Evolutionary conservation across 345 rosid genomes (phyloP).

Genomic region (Eucalyptus shirleyi): DNA sequence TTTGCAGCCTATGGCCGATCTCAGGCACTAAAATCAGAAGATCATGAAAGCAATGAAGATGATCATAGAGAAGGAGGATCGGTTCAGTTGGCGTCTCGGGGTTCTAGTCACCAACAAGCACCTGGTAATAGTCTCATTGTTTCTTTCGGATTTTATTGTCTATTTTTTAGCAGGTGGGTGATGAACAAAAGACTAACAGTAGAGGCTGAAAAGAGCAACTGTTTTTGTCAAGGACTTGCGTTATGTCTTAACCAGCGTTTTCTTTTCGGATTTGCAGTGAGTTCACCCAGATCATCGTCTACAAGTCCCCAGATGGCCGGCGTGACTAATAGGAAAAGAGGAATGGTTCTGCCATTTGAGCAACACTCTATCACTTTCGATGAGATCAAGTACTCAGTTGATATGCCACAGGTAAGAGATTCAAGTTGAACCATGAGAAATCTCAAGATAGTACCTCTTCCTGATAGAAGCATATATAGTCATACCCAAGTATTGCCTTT

Average conservation of each 20-base stretch:
- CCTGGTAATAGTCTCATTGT: not conserved
- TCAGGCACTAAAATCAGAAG: conserved; percentile 31
- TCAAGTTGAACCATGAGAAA: not conserved
- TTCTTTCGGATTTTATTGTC: not conserved
- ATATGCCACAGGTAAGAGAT: conserved; percentile 43
- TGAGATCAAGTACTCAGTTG: conserved; percentile 30
- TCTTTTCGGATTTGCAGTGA: not conserved
- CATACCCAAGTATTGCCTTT: not conserved
- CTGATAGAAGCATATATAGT: not conserved
- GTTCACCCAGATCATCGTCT: not conserved
- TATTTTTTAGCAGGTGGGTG: not conserved
- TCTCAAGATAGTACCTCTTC: not conserved
- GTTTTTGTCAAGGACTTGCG: not conserved
- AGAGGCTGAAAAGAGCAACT: not conserved
- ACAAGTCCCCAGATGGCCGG: not conserved
- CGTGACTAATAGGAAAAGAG: conserved; percentile 7
- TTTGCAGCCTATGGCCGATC: conserved; percentile 44
- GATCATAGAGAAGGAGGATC: conserved; percentile 3
- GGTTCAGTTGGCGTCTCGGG: conserved; percentile 4
- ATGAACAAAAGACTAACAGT: not conserved
- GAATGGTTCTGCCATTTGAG: conserved; percentile 57
- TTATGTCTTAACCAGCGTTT: not conserved
- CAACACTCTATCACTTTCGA: conserved; percentile 41
- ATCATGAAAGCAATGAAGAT: conserved; percentile 8
- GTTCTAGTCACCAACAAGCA: not conserved